phyloP scores from a whole-genome alignment of 208 protist genomes.

The Leishmania lainsoni region DNA sequence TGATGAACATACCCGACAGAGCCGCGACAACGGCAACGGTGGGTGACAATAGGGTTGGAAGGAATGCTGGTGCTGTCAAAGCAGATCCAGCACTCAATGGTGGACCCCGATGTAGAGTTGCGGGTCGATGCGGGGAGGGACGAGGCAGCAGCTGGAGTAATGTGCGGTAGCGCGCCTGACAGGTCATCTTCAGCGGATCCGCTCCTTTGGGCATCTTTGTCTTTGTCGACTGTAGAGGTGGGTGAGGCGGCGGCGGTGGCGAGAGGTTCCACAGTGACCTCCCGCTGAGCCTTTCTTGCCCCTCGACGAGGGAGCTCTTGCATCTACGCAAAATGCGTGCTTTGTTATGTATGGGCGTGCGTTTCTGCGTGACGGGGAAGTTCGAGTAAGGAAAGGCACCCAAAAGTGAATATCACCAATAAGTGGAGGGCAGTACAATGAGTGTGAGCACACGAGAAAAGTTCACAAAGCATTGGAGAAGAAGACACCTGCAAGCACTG shows the following conservation, averaged over 20 bases:
- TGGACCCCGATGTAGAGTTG: background rate
- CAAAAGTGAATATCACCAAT: background rate
- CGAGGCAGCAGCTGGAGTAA: background rate
- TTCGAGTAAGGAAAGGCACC: background rate
- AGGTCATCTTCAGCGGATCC: background rate
- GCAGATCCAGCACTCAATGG: slow-evolving; percentile 76
- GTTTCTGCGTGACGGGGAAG: background rate
- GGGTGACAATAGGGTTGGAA: slow-evolving; percentile 52
- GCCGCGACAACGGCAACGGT: slow-evolving; percentile 61
- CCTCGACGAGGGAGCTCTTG: background rate
- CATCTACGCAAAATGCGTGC: background rate
- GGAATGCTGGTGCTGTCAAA: slow-evolving; percentile 35
- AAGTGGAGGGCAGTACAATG: background rate
- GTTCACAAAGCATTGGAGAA: background rate
- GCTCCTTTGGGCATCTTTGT: background rate
- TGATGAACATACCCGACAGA: slow-evolving; percentile 66
- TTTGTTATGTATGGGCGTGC: background rate
- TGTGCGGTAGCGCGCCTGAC: background rate
- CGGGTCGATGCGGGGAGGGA: background rate
- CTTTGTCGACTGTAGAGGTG: background rate
- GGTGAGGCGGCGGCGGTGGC: background rate
- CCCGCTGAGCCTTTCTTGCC: background rate
- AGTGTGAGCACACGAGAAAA: background rate
- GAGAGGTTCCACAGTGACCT: background rate
- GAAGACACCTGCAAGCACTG: background rate